phyloP scores from a whole-genome alignment of 108 stramenopile genomes.

The Schizochytrium sp. region DNA sequence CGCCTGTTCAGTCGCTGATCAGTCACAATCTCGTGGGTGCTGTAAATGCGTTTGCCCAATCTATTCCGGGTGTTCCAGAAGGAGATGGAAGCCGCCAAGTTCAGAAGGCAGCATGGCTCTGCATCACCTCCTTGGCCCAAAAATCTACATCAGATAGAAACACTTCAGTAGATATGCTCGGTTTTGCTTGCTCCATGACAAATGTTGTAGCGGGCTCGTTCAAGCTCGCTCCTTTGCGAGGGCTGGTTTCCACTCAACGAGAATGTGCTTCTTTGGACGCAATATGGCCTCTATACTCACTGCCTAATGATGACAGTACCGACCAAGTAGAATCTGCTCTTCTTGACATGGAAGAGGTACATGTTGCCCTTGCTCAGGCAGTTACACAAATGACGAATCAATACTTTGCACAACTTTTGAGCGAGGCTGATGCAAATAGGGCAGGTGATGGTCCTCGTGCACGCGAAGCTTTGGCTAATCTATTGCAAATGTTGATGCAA shows the following conservation, averaged over 20 bases:
- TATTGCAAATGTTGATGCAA: background rate
- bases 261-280: conserved; percentile 11
- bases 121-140: background rate
- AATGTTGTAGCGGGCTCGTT: conserved; percentile 35
- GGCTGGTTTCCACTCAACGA: background rate
- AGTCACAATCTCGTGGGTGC: conserved; percentile 15
- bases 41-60: conserved; percentile 19
- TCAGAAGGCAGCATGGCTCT: conserved; percentile 22
- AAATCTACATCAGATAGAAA: background rate
- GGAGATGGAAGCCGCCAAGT: background rate
- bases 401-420: conserved; percentile 17
- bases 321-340: background rate
- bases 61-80: background rate
- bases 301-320: conserved; percentile 1
- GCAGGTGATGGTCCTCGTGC: background rate
- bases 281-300: conserved; percentile 18
- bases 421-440: conserved; percentile 18
- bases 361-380: background rate
- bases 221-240: conserved; percentile 7
- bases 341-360: conserved; percentile 7
- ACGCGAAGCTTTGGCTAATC: background rate
- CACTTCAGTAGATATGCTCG: background rate
- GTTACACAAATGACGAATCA: background rate
- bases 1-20: conserved; percentile 40
- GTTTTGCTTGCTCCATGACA: conserved; percentile 6